A percentile compares a stretch with the other conserved stretches of the same genome.
These are phyloP conservation scores for Skeletonema menzelii DNA, from an alignment of 108 stramenopile genomes.

Conservation along the genomic window DNA sequence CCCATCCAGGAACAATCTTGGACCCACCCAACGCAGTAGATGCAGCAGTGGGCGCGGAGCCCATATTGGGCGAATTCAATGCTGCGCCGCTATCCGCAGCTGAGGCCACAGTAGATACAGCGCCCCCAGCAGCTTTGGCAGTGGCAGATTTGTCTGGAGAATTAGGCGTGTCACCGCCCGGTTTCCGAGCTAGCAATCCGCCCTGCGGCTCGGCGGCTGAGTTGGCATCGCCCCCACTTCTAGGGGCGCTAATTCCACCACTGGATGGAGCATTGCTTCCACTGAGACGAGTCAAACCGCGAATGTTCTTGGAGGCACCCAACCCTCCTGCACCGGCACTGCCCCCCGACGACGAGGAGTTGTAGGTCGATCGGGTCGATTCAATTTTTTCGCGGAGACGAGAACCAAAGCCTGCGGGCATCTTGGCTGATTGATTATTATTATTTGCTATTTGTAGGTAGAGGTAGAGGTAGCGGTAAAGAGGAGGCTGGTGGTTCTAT, in stretches of 20 bases:
- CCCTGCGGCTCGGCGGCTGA: background rate
- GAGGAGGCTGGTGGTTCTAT: background rate
- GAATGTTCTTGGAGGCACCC: slow-evolving; percentile 3
- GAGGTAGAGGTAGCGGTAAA: background rate
- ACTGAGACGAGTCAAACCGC: background rate
- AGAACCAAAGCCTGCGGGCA: slow-evolving; percentile 5
- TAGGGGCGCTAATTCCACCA: background rate
- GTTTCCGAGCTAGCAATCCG: background rate
- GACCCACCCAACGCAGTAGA: background rate
- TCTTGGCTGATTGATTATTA: background rate
- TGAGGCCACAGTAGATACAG: background rate
- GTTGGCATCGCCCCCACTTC: background rate
- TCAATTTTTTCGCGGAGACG: slow-evolving; percentile 1
- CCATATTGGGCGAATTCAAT: background rate
- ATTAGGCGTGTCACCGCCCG: background rate
- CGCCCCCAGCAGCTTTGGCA: background rate
- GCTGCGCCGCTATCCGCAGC: background rate
- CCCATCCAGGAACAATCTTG: slow-evolving; percentile 4
- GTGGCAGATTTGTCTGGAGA: background rate
- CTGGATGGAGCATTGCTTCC: background rate
- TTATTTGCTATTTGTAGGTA: background rate
- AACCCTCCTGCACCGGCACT: background rate
- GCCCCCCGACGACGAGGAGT: background rate
- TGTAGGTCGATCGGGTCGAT: background rate
- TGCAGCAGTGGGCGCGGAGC: background rate